Base-by-base conservation (phyloP, 495 filamentous ascomycete genomes). In the Sphaerosporella brunnea region DNA sequence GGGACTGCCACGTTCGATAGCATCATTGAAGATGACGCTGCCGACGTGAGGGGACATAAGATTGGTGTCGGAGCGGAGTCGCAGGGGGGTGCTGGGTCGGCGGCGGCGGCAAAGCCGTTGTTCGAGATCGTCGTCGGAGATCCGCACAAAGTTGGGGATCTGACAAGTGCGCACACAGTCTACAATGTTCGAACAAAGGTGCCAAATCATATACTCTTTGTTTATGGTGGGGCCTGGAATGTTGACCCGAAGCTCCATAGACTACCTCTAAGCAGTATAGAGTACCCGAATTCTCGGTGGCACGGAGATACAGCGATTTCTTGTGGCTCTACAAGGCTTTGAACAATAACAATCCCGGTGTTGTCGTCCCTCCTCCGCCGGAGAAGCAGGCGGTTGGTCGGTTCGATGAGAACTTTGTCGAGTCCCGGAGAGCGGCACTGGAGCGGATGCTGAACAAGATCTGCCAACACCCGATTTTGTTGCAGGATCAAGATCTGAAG, bases 371-470 rank as follows among this genome's bases (percentile, higher is more conserved):
- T 1, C 92, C 90, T 32, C 90, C 90, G 2, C 90, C 90, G 3
- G 90, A 97, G 68, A 97, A 97, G 66, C 92, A 97, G 65, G 86
- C 90, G 10, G 82, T 96, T 38, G 87, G 88, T 34, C 77, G 90
- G 32, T 97, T 97, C 59, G 90, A 97, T 65, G 82, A 78, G 48
- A 92, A 94, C 61, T 97, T 97, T 56, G 86, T 97, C 47, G 90
- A 97, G 62, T 80, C 84, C 19, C 69, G 90, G 53, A 73, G 90
- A 60, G 79, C 83, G 34, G 90, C 90, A 11, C 65, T 96, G 38
- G 90, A 97, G 64, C 78, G 88, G 52, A 96, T 96, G 90, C 65
- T 96, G 32, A 96, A 95, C 67, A 95, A 93, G 66, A 90, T 77
- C 51, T 84, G 88, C 2, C 73, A 74, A 8, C 90, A 97, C 63